Percentiles rank a stretch among this genome's conserved stretches.
Evolutionary conservation across 2,329 filamentous ascomycete genomes (phyloP).

Genomic region (Dactylonectria estremocensis): DNA sequence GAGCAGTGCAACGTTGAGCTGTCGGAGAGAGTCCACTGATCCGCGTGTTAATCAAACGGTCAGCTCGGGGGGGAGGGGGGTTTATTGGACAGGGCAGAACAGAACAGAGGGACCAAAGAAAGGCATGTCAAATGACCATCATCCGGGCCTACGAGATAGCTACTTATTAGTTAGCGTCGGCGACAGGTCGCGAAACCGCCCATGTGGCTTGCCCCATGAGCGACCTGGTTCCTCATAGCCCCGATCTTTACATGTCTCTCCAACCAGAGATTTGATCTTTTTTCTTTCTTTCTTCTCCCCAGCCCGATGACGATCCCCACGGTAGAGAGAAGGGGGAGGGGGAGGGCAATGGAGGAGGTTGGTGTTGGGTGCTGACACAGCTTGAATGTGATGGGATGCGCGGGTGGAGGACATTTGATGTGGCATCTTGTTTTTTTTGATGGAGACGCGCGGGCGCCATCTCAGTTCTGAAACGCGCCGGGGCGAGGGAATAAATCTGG

Average conservation of each 20-base stretch:
- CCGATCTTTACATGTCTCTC: not conserved
- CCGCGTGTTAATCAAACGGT: not conserved
- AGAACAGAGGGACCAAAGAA: no score
- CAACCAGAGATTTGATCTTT: not conserved
- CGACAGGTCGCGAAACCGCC: not conserved
- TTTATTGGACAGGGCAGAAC: no score
- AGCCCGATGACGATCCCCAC: not conserved
- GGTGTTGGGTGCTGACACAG: slow-evolving; percentile 24
- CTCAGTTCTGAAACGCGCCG: slow-evolving; percentile 47
- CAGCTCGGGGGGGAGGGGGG: not conserved
- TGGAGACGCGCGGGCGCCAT: slow-evolving; percentile 37
- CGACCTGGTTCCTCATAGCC: not conserved
- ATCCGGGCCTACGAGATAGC: not conserved
- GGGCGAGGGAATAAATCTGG: slow-evolving; percentile 20
- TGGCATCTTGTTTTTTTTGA: not conserved
- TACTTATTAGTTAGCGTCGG: not conserved
- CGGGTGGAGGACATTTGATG: slow-evolving; percentile 6
- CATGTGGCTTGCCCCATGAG: not conserved
- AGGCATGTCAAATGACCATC: no score
- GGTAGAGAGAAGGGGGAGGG: not conserved
- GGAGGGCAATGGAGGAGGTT: slow-evolving; percentile 25
- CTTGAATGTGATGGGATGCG: not conserved
- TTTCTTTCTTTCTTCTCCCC: no score
- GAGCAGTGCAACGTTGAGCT: slow-evolving; percentile 1
- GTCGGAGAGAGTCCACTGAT: not conserved